Percentiles rank a stretch among this genome's conserved stretches.
Conservation (phyloP, 345 rosid species). For the Bretschneidera sinensis region DNA sequence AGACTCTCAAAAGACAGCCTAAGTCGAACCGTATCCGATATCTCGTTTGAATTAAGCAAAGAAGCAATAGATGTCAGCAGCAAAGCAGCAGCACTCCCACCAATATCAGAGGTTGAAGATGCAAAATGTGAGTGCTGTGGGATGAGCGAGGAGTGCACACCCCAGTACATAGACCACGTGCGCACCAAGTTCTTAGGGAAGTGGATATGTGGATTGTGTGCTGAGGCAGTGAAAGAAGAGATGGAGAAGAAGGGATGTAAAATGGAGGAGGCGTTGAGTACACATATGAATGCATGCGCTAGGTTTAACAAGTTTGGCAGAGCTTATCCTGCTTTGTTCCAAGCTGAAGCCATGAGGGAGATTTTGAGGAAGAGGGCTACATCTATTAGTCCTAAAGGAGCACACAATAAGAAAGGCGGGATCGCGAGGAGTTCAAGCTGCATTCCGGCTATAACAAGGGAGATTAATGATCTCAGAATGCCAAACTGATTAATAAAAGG, state of each 20-base stretch:
- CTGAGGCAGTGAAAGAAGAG: constrained; percentile 91
- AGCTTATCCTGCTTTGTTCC: constrained; percentile 72
- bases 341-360: constrained; percentile 88
- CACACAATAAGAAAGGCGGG: constrained; percentile 35
- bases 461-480: constrained; percentile 28
- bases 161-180: constrained; percentile 67
- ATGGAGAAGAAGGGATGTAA: constrained; percentile 52
- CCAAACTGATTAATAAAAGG: too few relatives aligned
- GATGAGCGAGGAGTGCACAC: constrained; percentile 84
- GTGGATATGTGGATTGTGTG: constrained; percentile 84
- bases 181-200: constrained; percentile 64
- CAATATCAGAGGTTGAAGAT: constrained; percentile 71
- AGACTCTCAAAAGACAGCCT: constrained; percentile 42
- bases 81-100: constrained; percentile 28
- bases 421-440: constrained; percentile 81
- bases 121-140: constrained; percentile 93
- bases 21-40: constrained; percentile 63
- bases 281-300: constrained; percentile 70
- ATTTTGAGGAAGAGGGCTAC: constrained; percentile 62
- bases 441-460: constrained; percentile 72
- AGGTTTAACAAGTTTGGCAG: constrained; percentile 79
- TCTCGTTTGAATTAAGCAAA: constrained; percentile 43
- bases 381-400: constrained; percentile 45
- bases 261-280: constrained; percentile 56
- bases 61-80: constrained; percentile 20